Evolutionary conservation across 2,329 filamentous ascomycete genomes (phyloP).

Genomic region (Penicillium rolfsii): DNA sequence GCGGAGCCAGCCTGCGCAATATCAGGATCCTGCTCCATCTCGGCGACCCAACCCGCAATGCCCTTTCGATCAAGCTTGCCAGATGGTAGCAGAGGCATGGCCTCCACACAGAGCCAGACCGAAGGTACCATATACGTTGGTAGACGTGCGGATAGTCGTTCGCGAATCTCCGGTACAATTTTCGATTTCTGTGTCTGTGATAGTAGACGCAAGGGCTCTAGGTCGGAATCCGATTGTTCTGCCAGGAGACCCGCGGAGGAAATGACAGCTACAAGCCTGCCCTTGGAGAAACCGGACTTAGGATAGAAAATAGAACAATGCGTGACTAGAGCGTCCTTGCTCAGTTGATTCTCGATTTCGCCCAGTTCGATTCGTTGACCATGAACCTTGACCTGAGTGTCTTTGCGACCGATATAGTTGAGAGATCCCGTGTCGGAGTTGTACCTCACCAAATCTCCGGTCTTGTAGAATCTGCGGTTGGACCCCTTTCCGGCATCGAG

Average conservation of each 20-base stretch:
- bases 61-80: constrained; percentile 52
- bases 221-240: constrained; percentile 22
- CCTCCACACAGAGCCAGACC: constrained; percentile 50
- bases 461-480: constrained; percentile 45
- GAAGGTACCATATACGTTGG: constrained; percentile 54
- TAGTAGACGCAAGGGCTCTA: constrained; percentile 32
- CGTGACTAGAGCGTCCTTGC: constrained; percentile 34
- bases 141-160: constrained; percentile 37
- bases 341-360: constrained; percentile 52
- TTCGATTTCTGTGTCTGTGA: constrained; percentile 25
- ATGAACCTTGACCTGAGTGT: constrained; percentile 68
- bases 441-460: constrained; percentile 46
- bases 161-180: constrained; percentile 33
- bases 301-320: constrained; percentile 44
- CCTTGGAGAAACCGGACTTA: constrained; percentile 39
- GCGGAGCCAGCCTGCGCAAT: constrained; percentile 11
- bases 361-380: constrained; percentile 67
- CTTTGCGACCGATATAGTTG: constrained; percentile 62
- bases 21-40: constrained; percentile 35
- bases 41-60: constrained; percentile 40
- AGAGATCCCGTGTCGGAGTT: constrained; percentile 42
- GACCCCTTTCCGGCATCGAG: constrained; percentile 34
- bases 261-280: constrained; percentile 39
- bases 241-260: constrained; percentile 32
- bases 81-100: constrained; percentile 50